A percentile compares a stretch with the other conserved stretches of the same genome.
Evolutionary conservation across 2,329 filamentous ascomycete genomes (phyloP).

Genomic region (Sarocladiaceae sp.): DNA sequence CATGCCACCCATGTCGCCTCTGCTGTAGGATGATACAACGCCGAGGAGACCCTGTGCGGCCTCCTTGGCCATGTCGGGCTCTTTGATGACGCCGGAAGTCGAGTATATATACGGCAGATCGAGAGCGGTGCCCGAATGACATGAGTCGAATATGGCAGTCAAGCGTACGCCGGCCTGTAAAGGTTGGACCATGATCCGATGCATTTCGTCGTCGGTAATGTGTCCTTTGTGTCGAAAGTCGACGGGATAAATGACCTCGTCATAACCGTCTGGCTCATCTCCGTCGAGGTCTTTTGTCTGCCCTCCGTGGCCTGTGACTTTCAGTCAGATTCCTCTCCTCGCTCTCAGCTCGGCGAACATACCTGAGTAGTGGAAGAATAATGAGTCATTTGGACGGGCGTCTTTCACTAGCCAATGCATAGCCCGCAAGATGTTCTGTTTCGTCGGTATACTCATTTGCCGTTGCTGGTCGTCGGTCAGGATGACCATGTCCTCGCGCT

Average conservation of each 20-base stretch:
- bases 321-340: not conserved
- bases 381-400: conserved; percentile 83
- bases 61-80: conserved; percentile 64
- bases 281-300: conserved; percentile 76
- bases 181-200: conserved; percentile 64
- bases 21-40: conserved; percentile 54
- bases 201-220: conserved; percentile 81
- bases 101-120: conserved; percentile 67
- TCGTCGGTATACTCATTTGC: conserved; percentile 94
- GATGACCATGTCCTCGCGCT: conserved; percentile 93
- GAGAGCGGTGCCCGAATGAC: conserved; percentile 62
- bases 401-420: conserved; percentile 99
- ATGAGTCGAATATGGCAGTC: conserved; percentile 62
- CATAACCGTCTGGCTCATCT: conserved; percentile 77
- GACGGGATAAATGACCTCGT: conserved; percentile 80
- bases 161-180: conserved; percentile 52
- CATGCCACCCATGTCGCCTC: conserved; percentile 78
- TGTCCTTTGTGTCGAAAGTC: conserved; percentile 77
- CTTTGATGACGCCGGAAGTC: conserved; percentile 64
- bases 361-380: conserved; percentile 98
- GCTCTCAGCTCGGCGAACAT: conserved; percentile 21
- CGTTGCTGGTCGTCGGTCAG: conserved; percentile 97
- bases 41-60: conserved; percentile 60
- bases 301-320: conserved; percentile 63
- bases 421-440: conserved; percentile 88